Conservation (phyloP, 768 basidiomycete species). For the Lyophyllum semitale region DNA sequence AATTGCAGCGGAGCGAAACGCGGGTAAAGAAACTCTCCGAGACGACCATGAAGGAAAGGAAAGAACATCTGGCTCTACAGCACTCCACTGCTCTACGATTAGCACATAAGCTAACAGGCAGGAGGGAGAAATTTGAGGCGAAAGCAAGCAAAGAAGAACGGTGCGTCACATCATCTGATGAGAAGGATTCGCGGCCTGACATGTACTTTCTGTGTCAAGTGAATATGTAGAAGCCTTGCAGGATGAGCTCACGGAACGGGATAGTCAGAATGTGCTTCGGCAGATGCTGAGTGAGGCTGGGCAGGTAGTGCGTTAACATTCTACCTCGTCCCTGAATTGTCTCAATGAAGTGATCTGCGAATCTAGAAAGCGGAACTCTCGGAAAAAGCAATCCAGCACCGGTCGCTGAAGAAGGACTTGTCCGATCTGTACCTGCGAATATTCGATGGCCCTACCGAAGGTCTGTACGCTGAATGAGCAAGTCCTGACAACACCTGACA, state of each 20-base stretch:
- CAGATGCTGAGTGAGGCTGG: constrained; percentile 36
- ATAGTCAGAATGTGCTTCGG: constrained; percentile 30
- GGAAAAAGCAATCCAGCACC: constrained; percentile 29
- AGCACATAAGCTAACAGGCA: constrained; percentile 41
- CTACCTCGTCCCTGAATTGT: background rate
- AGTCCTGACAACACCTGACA: background rate
- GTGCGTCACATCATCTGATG: constrained; percentile 24
- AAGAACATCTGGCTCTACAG: constrained; percentile 41
- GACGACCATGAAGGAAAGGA: constrained; percentile 46
- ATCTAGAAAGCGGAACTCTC: constrained; percentile 34
- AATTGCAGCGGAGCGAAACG: constrained; percentile 23
- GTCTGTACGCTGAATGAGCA: constrained; percentile 19
- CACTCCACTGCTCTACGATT: constrained; percentile 41
- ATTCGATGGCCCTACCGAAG: constrained; percentile 46
- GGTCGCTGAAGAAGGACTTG: constrained; percentile 36
- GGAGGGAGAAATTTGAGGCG: constrained; percentile 42
- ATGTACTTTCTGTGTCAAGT: constrained; percentile 22
- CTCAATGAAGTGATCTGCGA: background rate
- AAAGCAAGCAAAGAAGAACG: constrained; percentile 47
- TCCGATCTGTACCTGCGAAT: constrained; percentile 37
- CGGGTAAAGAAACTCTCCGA: constrained; percentile 29
- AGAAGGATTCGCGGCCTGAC: background rate
- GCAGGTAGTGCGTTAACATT: constrained; percentile 33
- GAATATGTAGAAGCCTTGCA: constrained; percentile 49
- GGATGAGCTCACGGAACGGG: constrained; percentile 39